Base-by-base conservation (phyloP, 129 eudicot species). In the Helichrysum umbraculigerum region DNA sequence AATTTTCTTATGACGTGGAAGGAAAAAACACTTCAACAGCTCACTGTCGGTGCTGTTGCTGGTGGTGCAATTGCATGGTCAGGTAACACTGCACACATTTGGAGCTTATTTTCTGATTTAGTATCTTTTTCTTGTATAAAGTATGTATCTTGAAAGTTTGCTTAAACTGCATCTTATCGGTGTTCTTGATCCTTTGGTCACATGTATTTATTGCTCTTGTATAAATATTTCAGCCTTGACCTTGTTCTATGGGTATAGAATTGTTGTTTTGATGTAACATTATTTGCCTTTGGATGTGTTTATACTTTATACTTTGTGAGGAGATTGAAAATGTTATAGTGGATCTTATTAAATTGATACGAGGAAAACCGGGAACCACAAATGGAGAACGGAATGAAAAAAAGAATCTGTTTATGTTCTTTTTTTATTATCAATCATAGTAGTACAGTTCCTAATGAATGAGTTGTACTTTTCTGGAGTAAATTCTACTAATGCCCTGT, bases 21-120 rank as follows among this genome's bases (percentile, higher is more conserved):
- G 79, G 79, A 66, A 51, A 74, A 59, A 8, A 88, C 86, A 14
- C 33, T 88, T 64, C 86, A 78, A 72, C 88, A 79, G 56, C 86
- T 85, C 50, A 77, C 89, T 6, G 61, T 86, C 67, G 92, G 92
- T 72, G 86, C 83, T n/a, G 74, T 76, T 41, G 85, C 78, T 58
- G 86, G 89, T 80, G 88, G 85, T 10, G 83, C 84, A 74, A 34
- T 80, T 32, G 79, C 83, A 19, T 87, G 92, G 92, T 83, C 89
- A 79, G 96, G 92, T 90, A 81, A 67, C 63, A 47, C 28, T 73
- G 41, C 4, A 21, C 68, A 14, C 11, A 3, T 72, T 50, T 15
- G 68, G 15, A 75, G 29, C 50, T 6, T 47, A 22, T 7, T 33
- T 39, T 7, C 25, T 35, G 56, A 61, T 29, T n/a, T 30, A 17